phyloP scores from a whole-genome alignment of 169 alveolate species.

The Plasmodium coatneyi region DNA sequence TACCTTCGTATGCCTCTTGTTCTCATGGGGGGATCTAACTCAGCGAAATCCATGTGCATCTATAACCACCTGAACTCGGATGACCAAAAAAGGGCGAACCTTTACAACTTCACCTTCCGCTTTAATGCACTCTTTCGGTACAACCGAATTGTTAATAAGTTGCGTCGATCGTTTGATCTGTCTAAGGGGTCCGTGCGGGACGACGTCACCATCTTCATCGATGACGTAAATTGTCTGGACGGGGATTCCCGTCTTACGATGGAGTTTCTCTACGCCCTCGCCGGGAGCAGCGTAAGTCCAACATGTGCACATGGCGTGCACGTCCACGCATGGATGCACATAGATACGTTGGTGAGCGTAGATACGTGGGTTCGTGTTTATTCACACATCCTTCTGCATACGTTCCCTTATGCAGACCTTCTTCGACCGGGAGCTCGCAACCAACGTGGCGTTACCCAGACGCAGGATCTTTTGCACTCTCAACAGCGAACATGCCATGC shows the following conservation, averaged over 20 bases:
- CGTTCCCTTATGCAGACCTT: not conserved
- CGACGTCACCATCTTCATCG: slow-evolving; percentile 30
- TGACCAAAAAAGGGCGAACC: not conserved
- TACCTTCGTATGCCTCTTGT: slow-evolving; percentile 23
- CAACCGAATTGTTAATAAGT: not conserved
- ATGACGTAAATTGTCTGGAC: slow-evolving; percentile 5
- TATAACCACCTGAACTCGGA: slow-evolving; percentile 14
- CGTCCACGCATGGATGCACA: not conserved
- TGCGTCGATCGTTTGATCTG: not conserved
- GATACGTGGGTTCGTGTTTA: too few relatives aligned
- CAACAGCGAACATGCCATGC: not conserved
- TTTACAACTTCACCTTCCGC: slow-evolving; percentile 9
- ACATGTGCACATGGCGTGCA: too few relatives aligned
- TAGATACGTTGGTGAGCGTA: too few relatives aligned
- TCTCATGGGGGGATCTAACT: slow-evolving; percentile 22
- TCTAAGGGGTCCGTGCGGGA: not conserved
- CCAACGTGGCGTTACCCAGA: not conserved
- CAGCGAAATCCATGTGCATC: slow-evolving; percentile 23
- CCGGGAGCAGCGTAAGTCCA: not conserved
- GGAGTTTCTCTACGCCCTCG: slow-evolving; percentile 19
- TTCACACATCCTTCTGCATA: not conserved
- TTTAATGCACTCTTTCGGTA: slow-evolving; percentile 22
- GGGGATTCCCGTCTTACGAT: not conserved
- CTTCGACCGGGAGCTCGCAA: slow-evolving; percentile 17
- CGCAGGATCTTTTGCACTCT: slow-evolving; percentile 19